These are phyloP conservation scores for Vitis hybrid DNA, from an alignment of 177 flowering plant species.

Conservation along the genomic window DNA sequence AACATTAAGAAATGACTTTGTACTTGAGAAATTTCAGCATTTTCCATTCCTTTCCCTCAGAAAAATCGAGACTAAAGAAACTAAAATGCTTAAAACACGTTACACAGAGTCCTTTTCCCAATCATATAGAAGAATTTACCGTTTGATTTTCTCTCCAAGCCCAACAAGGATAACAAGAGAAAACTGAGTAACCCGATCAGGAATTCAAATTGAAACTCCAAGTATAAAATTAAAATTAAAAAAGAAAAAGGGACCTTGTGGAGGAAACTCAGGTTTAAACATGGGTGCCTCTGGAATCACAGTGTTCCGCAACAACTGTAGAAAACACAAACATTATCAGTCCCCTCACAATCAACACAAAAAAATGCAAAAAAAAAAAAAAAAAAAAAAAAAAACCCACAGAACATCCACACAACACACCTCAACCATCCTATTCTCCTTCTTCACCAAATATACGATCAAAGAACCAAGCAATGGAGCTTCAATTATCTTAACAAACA, in stretches of 20 bases:
- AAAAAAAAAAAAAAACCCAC: neutral
- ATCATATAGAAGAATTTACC: too few relatives aligned
- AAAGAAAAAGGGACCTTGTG: slow-evolving; percentile 60
- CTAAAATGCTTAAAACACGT: too few relatives aligned
- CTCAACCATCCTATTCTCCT: slow-evolving; percentile 64
- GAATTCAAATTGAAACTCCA: neutral
- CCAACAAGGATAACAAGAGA: too few relatives aligned
- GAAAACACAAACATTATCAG: slow-evolving; percentile 10
- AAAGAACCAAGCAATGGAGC: slow-evolving; percentile 63
- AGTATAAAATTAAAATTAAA: neutral
- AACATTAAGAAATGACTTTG: too few relatives aligned
- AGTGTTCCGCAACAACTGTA: slow-evolving; percentile 69
- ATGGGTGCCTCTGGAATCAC: slow-evolving; percentile 87
- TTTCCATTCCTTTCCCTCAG: too few relatives aligned
- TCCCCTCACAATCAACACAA: neutral
- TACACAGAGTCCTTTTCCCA: too few relatives aligned
- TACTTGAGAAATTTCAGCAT: too few relatives aligned
- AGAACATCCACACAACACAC: slow-evolving; percentile 28
- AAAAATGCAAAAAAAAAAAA: neutral
- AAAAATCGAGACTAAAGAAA: too few relatives aligned
- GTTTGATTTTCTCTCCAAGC: too few relatives aligned
- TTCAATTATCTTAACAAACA: slow-evolving; percentile 69
- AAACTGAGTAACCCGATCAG: too few relatives aligned
- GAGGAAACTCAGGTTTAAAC: slow-evolving; percentile 92
- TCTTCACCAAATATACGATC: slow-evolving; percentile 51